These are phyloP conservation scores for Eremothecium gossypii DNA, from an alignment of 1,139 yeast species.

Conservation along the genomic window DNA sequence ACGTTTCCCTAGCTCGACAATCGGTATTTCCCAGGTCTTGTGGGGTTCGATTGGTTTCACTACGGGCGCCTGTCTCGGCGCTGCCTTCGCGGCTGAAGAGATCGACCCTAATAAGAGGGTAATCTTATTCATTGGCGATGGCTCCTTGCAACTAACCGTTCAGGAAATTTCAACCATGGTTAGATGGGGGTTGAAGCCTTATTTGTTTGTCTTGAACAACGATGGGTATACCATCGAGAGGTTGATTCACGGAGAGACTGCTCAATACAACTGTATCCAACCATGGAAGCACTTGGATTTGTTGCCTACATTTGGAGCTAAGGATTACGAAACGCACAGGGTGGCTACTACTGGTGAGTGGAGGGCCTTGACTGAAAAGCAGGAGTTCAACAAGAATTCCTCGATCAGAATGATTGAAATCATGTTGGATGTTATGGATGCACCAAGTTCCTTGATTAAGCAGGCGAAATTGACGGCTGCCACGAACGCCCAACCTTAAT, in stretches of 20 bases:
- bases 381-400: conserved; percentile 44
- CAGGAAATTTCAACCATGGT: conserved; percentile 71
- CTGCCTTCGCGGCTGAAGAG: conserved; percentile 68
- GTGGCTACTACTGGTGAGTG: conserved; percentile 52
- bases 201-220: conserved; percentile 63
- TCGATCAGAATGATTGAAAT: conserved; percentile 63
- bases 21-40: conserved; percentile 68
- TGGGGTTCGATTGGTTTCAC: conserved; percentile 82
- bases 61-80: conserved; percentile 70
- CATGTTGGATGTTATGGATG: conserved; percentile 63
- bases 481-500: conserved; percentile 32
- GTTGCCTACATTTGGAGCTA: conserved; percentile 56
- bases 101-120: conserved; percentile 53
- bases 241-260: conserved; percentile 62
- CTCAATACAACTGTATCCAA: conserved; percentile 62
- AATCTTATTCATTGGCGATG: conserved; percentile 69
- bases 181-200: conserved; percentile 61
- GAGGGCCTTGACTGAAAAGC: conserved; percentile 40
- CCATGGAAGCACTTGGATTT: conserved; percentile 61
- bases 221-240: conserved; percentile 77
- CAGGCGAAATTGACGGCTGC: conserved; percentile 64
- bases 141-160: conserved; percentile 69
- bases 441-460: conserved; percentile 52
- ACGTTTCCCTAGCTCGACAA: conserved; percentile 52
- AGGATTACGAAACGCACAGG: conserved; percentile 34